Base-by-base conservation (phyloP, 305 asterid species). In the Solanum hybrid region DNA sequence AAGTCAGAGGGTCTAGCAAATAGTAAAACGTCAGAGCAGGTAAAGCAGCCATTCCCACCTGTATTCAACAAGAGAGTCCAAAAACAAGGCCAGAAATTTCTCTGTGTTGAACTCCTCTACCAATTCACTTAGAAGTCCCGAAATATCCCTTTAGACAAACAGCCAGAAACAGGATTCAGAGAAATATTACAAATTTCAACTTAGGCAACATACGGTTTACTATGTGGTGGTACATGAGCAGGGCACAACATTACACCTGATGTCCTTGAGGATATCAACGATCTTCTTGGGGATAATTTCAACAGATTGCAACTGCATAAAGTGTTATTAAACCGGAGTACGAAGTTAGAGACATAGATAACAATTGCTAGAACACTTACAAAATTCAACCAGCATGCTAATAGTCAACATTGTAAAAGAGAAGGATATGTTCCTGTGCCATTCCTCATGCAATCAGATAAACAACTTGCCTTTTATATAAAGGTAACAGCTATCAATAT, bases 271-370 rank as follows among this genome's bases (percentile, higher is more conserved):
- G 92, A 92, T 89, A 57, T 94, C 95, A 89, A 97, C 6, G 24
- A 94, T 94, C 95, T 95, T 97, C 97, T 91, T 95, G 83, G 99
- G 97, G 91, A 97, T 94, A 90, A 93, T 90, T 88, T 93, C 95
- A 88, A 97, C 94, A 86, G 94, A 90, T 91, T 97, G 99, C 92
- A 97, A 90, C 95, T 93, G 89, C 71, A 87, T 75, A 89, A 57
- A 51, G 4, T 29, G 86, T 84, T 29, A 88, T 82, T 35, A 71
- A 91, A 87, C 89, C 40, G 31, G 83, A 89, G 83, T 86, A 69
- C 14, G 35, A 79, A 85, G 83, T 9, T 67, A 73, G 35, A 74
- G 86, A 61, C 67, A 51, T 24, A 42, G 85, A 46, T 26, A 67
- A 67, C 28, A 46, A 73, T 85, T 85, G 42, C 76, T 57, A 31